These are phyloP conservation scores for Thalassia testudinum DNA, from an alignment of 116 monocot genomes.

Conservation along the genomic window DNA sequence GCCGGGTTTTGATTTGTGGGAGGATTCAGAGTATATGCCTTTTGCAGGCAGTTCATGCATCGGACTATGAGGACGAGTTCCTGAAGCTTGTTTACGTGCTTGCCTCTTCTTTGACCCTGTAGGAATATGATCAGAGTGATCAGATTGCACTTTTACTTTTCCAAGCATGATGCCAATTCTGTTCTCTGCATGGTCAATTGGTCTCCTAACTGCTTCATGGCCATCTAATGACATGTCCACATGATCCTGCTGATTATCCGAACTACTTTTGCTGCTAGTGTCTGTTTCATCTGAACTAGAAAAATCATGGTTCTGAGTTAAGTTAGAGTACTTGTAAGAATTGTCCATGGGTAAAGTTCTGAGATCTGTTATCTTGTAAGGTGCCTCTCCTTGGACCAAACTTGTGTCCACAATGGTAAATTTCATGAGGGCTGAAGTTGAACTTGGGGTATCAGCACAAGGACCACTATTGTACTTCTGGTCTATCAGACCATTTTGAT, in stretches of 20 bases:
- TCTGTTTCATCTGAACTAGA: conserved; percentile 13
- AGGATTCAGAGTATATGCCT: conserved; percentile 6
- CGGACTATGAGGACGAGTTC: not conserved
- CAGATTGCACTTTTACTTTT: conserved; percentile 1
- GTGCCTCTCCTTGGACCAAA: conserved; percentile 30
- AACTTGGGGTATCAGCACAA: conserved; percentile 17
- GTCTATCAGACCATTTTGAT: conserved; percentile 14
- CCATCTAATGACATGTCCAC: conserved; percentile 15
- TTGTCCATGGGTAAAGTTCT: conserved; percentile 48
- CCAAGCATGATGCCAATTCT: not conserved
- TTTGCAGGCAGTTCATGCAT: conserved; percentile 1
- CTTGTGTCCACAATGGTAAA: conserved; percentile 93
- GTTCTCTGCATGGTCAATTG: conserved; percentile 2
- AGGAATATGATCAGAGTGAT: conserved; percentile 4
- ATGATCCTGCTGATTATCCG: conserved; percentile 15
- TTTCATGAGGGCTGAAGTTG: conserved; percentile 37
- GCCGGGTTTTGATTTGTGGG: conserved; percentile 9
- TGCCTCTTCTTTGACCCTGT: conserved; percentile 1
- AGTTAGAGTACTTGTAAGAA: conserved; percentile 3
- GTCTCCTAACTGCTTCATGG: not conserved
- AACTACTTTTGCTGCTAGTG: conserved; percentile 14
- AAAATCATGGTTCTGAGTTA: not conserved
- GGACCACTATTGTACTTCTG: conserved; percentile 12
- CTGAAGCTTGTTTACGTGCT: conserved; percentile 9
- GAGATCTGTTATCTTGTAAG: conserved; percentile 44